Conservation (phyloP, 176 grass and related monocot genomes). For the Leersia perrieri region DNA sequence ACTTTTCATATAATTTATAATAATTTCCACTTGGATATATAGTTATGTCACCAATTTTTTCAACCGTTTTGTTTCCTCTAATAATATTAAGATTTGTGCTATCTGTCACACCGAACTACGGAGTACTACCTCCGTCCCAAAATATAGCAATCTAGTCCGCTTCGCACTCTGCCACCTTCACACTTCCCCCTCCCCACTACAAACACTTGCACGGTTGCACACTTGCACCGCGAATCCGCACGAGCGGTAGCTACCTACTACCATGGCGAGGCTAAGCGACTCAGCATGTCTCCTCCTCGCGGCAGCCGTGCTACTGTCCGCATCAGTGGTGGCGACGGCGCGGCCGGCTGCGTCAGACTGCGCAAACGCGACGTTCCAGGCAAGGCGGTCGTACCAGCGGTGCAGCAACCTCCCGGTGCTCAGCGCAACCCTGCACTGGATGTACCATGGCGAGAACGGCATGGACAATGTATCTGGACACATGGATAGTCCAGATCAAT, state of each 20-base stretch:
- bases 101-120: too few species aligned
- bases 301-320: neutral
- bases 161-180: neutral
- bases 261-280: conserved; percentile 21
- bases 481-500: too few species aligned
- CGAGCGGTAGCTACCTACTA: too few species aligned
- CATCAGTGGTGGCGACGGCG: neutral
- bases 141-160: too few species aligned
- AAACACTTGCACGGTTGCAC: neutral
- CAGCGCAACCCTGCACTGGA: conserved; percentile 63
- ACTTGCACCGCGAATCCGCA: too few species aligned
- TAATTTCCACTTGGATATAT: too few species aligned
- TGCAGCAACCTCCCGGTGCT: conserved; percentile 62
- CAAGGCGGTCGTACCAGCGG: conserved; percentile 31
- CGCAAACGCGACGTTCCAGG: conserved; percentile 47
- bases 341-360: conserved; percentile 44
- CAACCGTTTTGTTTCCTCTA: too few species aligned
- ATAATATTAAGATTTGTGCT: too few species aligned
- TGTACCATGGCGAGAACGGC: conserved; percentile 54
- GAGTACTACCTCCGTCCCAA: too few species aligned
- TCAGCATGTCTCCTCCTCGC: conserved; percentile 16
- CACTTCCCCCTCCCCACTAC: neutral
- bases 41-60: too few species aligned
- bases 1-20: too few species aligned
- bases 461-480: too few species aligned